Evolutionary conservation across 306 rosid genomes (phyloP), one percentile per base, ranked within the genome.

Genomic region (Quercus agrifolia): DNA sequence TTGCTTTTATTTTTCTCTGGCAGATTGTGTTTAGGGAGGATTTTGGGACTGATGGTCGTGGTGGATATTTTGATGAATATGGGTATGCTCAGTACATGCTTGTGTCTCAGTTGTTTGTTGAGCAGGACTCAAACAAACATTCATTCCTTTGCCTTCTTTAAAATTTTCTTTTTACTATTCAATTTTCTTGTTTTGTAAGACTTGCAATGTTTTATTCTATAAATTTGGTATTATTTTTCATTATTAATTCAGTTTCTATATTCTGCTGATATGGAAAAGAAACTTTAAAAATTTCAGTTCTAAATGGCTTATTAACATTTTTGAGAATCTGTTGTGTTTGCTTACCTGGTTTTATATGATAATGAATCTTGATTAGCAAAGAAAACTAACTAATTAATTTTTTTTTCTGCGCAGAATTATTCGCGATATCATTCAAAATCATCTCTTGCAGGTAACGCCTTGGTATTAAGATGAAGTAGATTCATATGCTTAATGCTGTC

Each of bases 31-130:
- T 95, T 83, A 91, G 91, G 86, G 99, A 95, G 90, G 93, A 95
- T 92, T 95, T 95, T 83, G 99, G 99, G 82, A 93, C 94, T 80
- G 99, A 95, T 11, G 99, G 99, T 23, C 98, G 99, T 20, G 99
- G 99, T 76, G 99, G 99, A 83, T 95, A 95, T 83, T 95, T 95
- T 85, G 99, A 95, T 80, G 87, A 95, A 78, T 95, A 95, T 23
- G 99, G 99, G 99, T 95, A 91, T 41, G 92, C 67, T 81, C 35
- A 20, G 17, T 49, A 12, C 70, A 74, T 57, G 21, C 30, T 71
- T 23, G 56, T 70, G 30, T 41, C 15, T 25, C 57, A 27, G 62
- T 8, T 70, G 62, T 74, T 77, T 56, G 68, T 56, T 73, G 35
- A 31, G 54, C 54, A 20, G 38, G 55, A 69, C 46, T 79, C 66